These are phyloP conservation scores for Cladosporium oxysporum DNA, from an alignment of 2,329 filamentous ascomycete genomes.

Conservation along the genomic window DNA sequence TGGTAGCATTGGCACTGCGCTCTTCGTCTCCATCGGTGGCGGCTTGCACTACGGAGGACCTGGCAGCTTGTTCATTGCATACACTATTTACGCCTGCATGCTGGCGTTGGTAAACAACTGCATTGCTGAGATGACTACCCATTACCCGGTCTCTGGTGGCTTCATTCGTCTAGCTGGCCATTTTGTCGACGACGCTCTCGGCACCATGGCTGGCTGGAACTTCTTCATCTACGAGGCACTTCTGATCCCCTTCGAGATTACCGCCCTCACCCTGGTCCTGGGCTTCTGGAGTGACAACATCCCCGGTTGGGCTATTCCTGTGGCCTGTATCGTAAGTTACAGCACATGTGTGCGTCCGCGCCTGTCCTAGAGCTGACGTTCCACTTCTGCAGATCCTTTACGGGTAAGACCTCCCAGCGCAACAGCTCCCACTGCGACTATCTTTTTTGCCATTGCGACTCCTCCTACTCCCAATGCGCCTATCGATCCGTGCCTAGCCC, in stretches of 20 bases:
- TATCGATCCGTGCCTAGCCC: background rate
- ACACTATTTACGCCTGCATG: slow-evolving; percentile 56
- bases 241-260: slow-evolving; percentile 56
- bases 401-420: slow-evolving; percentile 21
- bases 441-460: slow-evolving; percentile 11
- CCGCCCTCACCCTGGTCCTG: slow-evolving; percentile 44
- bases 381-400: slow-evolving; percentile 13
- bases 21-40: slow-evolving; percentile 54
- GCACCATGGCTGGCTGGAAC: slow-evolving; percentile 57
- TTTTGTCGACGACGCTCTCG: slow-evolving; percentile 67
- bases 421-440: slow-evolving; percentile 20
- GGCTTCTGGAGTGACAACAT: slow-evolving; percentile 49
- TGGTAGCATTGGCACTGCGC: slow-evolving; percentile 37
- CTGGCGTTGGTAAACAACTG: slow-evolving; percentile 65
- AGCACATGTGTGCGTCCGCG: background rate
- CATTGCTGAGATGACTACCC: slow-evolving; percentile 65
- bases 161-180: slow-evolving; percentile 66
- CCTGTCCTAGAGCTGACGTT: background rate
- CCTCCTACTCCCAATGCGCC: slow-evolving; percentile 4
- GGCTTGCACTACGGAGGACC: slow-evolving; percentile 55
- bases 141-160: slow-evolving; percentile 63
- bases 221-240: slow-evolving; percentile 55
- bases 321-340: slow-evolving; percentile 41
- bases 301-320: slow-evolving; percentile 41
- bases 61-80: slow-evolving; percentile 60